Conservation (phyloP, 2,329 filamentous ascomycete species). For the Penicillium sp. region DNA sequence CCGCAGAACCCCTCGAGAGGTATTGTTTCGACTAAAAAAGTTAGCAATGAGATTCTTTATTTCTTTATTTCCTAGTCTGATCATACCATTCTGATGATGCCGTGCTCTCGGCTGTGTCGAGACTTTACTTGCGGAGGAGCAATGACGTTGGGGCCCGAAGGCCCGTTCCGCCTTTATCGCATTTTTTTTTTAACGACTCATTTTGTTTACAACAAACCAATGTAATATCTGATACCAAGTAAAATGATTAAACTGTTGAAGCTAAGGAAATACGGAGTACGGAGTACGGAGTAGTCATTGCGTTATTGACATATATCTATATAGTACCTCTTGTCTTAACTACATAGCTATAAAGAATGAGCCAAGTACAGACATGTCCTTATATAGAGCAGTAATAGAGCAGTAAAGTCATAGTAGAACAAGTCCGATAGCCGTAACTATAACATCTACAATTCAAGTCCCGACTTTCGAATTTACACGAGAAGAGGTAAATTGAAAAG, state of each 20-base stretch:
- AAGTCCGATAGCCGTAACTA: too few relatives aligned
- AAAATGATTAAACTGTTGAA: background rate
- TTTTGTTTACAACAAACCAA: background rate
- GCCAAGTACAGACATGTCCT: background rate
- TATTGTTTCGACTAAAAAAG: conserved; percentile 88
- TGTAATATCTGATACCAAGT: background rate
- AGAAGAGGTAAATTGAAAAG: background rate
- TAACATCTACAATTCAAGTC: background rate
- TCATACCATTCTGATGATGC: background rate
- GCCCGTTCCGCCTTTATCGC: conserved; percentile 3
- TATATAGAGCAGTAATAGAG: too few relatives aligned
- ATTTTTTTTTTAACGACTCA: background rate
- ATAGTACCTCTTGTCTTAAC: background rate
- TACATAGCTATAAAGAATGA: background rate
- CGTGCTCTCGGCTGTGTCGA: background rate
- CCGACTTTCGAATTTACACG: background rate
- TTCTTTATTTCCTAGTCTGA: conserved; percentile 5
- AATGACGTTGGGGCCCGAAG: conserved; percentile 6
- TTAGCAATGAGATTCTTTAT: background rate
- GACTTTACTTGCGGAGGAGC: conserved; percentile 1
- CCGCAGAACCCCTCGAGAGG: conserved; percentile 84
- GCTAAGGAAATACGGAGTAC: too few relatives aligned
- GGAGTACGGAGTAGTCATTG: too few relatives aligned
- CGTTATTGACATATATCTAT: too few relatives aligned
- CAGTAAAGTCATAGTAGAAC: too few relatives aligned